Evolutionary conservation across 1,139 yeast species (phyloP).

Genomic region (Candida tetrigidarum): DNA sequence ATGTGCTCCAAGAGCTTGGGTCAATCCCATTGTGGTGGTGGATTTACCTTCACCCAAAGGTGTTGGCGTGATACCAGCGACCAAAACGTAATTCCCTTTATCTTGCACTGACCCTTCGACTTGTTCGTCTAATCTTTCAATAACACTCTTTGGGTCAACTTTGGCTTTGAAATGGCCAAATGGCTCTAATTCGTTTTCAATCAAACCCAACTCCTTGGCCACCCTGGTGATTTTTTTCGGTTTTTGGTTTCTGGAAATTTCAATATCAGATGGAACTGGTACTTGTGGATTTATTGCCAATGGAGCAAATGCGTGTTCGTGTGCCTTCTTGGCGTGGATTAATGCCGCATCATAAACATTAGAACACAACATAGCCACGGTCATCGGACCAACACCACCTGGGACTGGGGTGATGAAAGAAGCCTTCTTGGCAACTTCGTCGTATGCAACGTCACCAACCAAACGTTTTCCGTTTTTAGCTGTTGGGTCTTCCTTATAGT

Average conservation of each 20-base stretch:
- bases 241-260: slow-evolving; percentile 69
- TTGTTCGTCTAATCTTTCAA: slow-evolving; percentile 59
- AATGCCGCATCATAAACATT: slow-evolving; percentile 72
- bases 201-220: slow-evolving; percentile 67
- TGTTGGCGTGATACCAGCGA: slow-evolving; percentile 98
- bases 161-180: slow-evolving; percentile 80
- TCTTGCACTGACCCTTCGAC: slow-evolving; percentile 49
- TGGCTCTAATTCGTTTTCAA: slow-evolving; percentile 66
- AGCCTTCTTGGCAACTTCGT: slow-evolving; percentile 57
- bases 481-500: slow-evolving; percentile 65
- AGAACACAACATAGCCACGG: slow-evolving; percentile 79
- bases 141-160: slow-evolving; percentile 58
- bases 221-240: slow-evolving; percentile 69
- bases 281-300: slow-evolving; percentile 50
- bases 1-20: slow-evolving; percentile 96
- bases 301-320: slow-evolving; percentile 49
- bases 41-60: slow-evolving; percentile 99
- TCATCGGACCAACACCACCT: slow-evolving; percentile 92
- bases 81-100: slow-evolving; percentile 90
- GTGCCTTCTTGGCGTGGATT: slow-evolving; percentile 52
- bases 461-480: slow-evolving; percentile 68
- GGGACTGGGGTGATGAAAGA: slow-evolving; percentile 80
- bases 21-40: slow-evolving; percentile 95
- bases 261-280: slow-evolving; percentile 81
- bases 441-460: slow-evolving; percentile 80